A percentile compares a stretch with the other conserved stretches of the same genome.
Conservation (phyloP, 2,329 filamentous ascomycete genomes). For the Coniochaeta sp. region DNA sequence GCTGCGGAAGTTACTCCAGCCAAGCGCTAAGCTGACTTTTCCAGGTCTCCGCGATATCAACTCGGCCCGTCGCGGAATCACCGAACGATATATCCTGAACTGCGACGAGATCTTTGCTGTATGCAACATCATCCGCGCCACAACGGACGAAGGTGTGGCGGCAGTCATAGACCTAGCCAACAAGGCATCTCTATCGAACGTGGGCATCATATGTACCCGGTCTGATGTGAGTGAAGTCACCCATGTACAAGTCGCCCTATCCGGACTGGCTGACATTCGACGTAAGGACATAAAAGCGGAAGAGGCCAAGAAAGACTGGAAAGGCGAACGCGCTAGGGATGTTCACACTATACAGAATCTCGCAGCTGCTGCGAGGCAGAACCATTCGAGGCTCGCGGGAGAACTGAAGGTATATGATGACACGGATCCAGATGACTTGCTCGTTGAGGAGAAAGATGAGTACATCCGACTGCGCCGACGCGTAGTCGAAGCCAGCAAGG, state of each 20-base stretch:
- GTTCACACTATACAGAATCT: constrained; percentile 13
- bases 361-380: constrained; percentile 6
- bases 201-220: constrained; percentile 35
- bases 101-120: constrained; percentile 41
- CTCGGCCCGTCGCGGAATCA: constrained; percentile 31
- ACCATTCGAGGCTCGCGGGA: not conserved
- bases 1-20: too few relatives aligned
- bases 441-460: constrained; percentile 4
- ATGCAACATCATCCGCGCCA: constrained; percentile 31
- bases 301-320: constrained; percentile 24
- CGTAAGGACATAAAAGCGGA: constrained; percentile 23
- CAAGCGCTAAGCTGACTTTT: not conserved
- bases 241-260: constrained; percentile 9
- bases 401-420: constrained; percentile 6
- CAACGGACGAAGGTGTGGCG: constrained; percentile 30
- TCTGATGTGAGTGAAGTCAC: constrained; percentile 20
- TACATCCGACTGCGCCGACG: not conserved
- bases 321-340: constrained; percentile 9
- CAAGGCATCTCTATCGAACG: constrained; percentile 26
- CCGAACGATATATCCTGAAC: constrained; percentile 33
- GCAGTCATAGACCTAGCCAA: constrained; percentile 32
- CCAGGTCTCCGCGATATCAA: constrained; percentile 39
- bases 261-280: not conserved
- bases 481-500: not conserved
- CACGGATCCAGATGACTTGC: not conserved